A percentile compares a stretch with the other conserved stretches of the same genome.
Conservation (phyloP, 164 flowering plant genomes). For the Aristolochia californica region DNA sequence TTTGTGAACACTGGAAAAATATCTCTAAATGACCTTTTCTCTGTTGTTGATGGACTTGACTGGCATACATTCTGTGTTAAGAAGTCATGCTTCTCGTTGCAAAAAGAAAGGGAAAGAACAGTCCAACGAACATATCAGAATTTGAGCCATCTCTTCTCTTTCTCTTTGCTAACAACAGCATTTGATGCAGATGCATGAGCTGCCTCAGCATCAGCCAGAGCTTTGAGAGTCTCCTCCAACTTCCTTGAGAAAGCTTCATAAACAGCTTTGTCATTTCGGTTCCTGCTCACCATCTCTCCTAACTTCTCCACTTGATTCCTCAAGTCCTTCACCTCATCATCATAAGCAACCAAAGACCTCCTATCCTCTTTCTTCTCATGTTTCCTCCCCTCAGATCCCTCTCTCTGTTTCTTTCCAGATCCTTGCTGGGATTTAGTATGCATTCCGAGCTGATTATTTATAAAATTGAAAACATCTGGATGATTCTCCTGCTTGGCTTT, state of each 20-base stretch:
- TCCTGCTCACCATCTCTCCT: slow-evolving; percentile 77
- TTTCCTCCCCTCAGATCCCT: slow-evolving; percentile 18
- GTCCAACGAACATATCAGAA: too few relatives aligned
- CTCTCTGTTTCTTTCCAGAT: slow-evolving; percentile 23
- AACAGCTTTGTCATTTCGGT: slow-evolving; percentile 68
- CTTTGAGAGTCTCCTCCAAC: slow-evolving; percentile 58
- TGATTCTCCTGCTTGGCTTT: slow-evolving; percentile 33
- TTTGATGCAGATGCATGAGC: slow-evolving; percentile 65
- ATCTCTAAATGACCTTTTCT: too few relatives aligned
- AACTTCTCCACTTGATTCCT: slow-evolving; percentile 49
- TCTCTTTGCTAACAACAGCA: slow-evolving; percentile 57
- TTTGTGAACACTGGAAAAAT: too few relatives aligned
- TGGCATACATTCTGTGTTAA: too few relatives aligned
- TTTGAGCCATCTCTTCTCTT: slow-evolving; percentile 88
- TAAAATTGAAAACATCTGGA: slow-evolving; percentile 72
- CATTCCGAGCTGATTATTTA: slow-evolving; percentile 64
- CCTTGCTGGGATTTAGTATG: slow-evolving; percentile 32
- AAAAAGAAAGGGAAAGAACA: too few relatives aligned
- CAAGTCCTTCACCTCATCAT: slow-evolving; percentile 65
- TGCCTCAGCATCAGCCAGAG: slow-evolving; percentile 66
- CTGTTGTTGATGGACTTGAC: too few relatives aligned
- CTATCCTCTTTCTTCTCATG: slow-evolving; percentile 53
- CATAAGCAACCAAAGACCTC: slow-evolving; percentile 53
- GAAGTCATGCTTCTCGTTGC: too few relatives aligned
- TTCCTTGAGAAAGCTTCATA: slow-evolving; percentile 78